Base-by-base conservation (phyloP, 2,329 filamentous ascomycete genomes). In the Apiospora aurea region DNA sequence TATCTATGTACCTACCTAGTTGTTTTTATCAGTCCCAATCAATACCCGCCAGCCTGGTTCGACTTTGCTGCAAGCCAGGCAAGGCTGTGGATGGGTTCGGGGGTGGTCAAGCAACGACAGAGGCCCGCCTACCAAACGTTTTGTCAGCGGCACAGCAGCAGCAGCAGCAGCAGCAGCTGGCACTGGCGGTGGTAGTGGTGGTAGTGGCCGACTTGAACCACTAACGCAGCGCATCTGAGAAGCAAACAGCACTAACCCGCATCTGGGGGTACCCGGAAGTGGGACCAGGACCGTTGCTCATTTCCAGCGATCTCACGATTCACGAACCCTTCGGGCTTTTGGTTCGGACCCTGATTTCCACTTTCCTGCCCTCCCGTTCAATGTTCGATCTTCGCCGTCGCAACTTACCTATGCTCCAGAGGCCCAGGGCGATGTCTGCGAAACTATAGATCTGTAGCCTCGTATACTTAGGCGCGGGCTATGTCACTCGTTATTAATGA, bases 291-390 rank as follows among this genome's bases (percentile, higher is more conserved):
- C 57, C 57, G 57, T 41, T 64, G 57, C 57, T 64, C 57, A 64
- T 64, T 64, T 64, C 57, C 57, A 64, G 34, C 57, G 46, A 64
- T 64, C 57, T 64, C 57, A 64, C 57, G 57, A 64, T 34, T 64
- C 57, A 64, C 57, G 57, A 64, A 14, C 51, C 26, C 51, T 38
- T 38, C 29, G 34, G 34, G 4, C 34, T 38, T 38, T 38, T 38
- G 16, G 7, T 38, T 51, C 4, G 53, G 53, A 61, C 29, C 34
- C 57, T 41, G 57, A 41, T 41, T 64, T n/a, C 57, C 57, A n/a
- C 57, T 64, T 64, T 64, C 57, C 7, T 16, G 57, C 57, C 10
- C 16, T 61, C 46, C 4, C 18, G 21, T 38, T 57, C 53, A 38
- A 64, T 24, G 57, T 41, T 64, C 18, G 57, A 41, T 11, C 57